phyloP scores from a whole-genome alignment of 2,329 filamentous ascomycete genomes.

The Aureobasidium pullulans region DNA sequence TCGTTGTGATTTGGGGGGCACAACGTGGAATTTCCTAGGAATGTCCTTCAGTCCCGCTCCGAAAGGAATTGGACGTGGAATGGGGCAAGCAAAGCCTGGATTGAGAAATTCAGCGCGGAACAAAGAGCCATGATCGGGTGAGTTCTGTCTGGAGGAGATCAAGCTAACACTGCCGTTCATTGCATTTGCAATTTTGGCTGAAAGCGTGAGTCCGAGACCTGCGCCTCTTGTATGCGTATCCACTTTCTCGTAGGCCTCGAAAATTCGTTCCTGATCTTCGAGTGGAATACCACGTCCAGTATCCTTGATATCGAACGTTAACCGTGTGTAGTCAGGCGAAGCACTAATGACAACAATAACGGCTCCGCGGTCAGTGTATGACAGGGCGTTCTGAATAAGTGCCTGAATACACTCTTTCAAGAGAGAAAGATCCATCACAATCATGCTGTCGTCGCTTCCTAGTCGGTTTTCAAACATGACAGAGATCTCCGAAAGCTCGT shows the following conservation, averaged over 20 bases:
- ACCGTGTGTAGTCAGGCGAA: constrained; percentile 23
- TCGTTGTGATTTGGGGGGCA: constrained; percentile 2
- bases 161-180: constrained; percentile 34
- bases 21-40: constrained; percentile 9
- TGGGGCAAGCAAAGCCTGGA: constrained; percentile 21
- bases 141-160: constrained; percentile 27
- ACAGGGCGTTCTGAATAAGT: constrained; percentile 36
- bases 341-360: constrained; percentile 31
- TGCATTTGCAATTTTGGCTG: constrained; percentile 34
- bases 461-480: constrained; percentile 29
- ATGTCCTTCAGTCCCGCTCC: neutral
- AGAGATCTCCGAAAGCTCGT: constrained; percentile 23
- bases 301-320: constrained; percentile 37
- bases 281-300: constrained; percentile 35
- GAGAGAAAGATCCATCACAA: constrained; percentile 32
- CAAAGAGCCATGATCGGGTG: constrained; percentile 32
- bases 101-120: constrained; percentile 30
- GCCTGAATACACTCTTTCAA: constrained; percentile 38
- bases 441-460: constrained; percentile 23
- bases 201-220: constrained; percentile 38
- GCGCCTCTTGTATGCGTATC: constrained; percentile 32
- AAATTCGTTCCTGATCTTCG: constrained; percentile 33
- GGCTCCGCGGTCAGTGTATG: constrained; percentile 33
- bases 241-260: constrained; percentile 38
- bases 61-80: neutral